A percentile compares a stretch with the other conserved stretches of the same genome.
These are phyloP conservation scores for Bacterosira constricta DNA, from an alignment of 108 stramenopile species.

Conservation along the genomic window DNA sequence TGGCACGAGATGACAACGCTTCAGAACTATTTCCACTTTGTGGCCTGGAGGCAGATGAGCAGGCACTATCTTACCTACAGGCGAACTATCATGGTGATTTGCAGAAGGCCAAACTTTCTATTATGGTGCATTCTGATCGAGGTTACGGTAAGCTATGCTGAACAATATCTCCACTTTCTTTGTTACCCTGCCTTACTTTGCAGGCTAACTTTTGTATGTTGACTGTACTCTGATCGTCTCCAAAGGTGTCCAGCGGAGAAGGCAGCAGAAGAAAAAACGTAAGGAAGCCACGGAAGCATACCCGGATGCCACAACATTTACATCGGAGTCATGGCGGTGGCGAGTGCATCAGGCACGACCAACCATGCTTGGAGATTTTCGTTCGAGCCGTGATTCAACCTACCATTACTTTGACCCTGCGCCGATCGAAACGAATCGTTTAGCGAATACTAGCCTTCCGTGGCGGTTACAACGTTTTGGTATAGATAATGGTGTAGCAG, in stretches of 20 bases:
- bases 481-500: not conserved
- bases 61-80: constrained; percentile 35
- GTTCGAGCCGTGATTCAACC: constrained; percentile 19
- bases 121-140: constrained; percentile 39
- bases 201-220: not conserved
- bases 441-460: constrained; percentile 24
- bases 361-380: constrained; percentile 45
- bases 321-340: constrained; percentile 53
- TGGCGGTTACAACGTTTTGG: constrained; percentile 31
- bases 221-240: not conserved
- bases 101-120: constrained; percentile 41
- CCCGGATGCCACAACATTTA: constrained; percentile 44
- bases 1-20: not conserved
- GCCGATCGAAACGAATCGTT: constrained; percentile 8
- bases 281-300: constrained; percentile 32
- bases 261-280: constrained; percentile 36
- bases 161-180: not conserved
- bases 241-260: constrained; percentile 43
- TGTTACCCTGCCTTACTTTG: no score
- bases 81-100: constrained; percentile 31
- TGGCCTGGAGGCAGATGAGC: constrained; percentile 49
- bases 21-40: constrained; percentile 24
- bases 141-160: constrained; percentile 33
- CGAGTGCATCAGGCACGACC: constrained; percentile 44
- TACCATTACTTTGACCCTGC: constrained; percentile 45